These are phyloP conservation scores for Suhomyces choctaworum DNA, from an alignment of 1,139 yeast species.

Conservation along the genomic window DNA sequence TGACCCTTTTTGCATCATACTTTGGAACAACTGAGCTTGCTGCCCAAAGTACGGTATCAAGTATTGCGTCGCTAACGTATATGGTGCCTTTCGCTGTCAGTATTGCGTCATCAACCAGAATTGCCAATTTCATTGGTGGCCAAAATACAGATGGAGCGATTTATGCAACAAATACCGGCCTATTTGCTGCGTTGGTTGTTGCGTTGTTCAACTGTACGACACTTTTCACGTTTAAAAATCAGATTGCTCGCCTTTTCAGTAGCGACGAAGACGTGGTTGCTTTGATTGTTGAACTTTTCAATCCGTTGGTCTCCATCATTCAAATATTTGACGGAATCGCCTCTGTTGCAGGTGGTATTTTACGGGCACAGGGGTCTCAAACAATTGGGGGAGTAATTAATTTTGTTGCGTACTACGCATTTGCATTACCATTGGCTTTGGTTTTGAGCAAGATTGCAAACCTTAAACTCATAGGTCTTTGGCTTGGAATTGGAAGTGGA, in stretches of 20 bases:
- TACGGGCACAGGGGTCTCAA: constrained; percentile 87
- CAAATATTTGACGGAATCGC: constrained; percentile 82
- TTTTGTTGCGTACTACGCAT: constrained; percentile 68
- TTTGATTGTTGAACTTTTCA: constrained; percentile 49
- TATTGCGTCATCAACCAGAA: constrained; percentile 82
- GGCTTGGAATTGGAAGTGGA: constrained; percentile 88
- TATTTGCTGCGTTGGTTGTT: constrained; percentile 55
- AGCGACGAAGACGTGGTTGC: constrained; percentile 63
- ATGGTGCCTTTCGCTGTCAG: constrained; percentile 90
- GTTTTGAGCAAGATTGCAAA: constrained; percentile 57
- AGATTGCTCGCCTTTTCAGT: constrained; percentile 69
- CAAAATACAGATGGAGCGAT: constrained; percentile 62
- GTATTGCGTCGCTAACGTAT: constrained; percentile 75
- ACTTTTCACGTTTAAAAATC: constrained; percentile 51
- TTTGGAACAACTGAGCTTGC: constrained; percentile 84
- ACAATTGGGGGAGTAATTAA: constrained; percentile 80
- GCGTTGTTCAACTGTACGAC: constrained; percentile 58
- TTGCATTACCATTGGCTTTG: constrained; percentile 71
- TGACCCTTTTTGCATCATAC: constrained; percentile 64
- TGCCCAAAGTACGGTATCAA: constrained; percentile 84
- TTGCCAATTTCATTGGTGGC: constrained; percentile 87
- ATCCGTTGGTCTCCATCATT: constrained; percentile 69
- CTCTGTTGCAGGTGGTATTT: constrained; percentile 78
- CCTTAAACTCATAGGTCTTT: constrained; percentile 65
- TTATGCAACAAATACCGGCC: constrained; percentile 64